Conservation (phyloP, 305 asterid species). For the Lippia alba region DNA sequence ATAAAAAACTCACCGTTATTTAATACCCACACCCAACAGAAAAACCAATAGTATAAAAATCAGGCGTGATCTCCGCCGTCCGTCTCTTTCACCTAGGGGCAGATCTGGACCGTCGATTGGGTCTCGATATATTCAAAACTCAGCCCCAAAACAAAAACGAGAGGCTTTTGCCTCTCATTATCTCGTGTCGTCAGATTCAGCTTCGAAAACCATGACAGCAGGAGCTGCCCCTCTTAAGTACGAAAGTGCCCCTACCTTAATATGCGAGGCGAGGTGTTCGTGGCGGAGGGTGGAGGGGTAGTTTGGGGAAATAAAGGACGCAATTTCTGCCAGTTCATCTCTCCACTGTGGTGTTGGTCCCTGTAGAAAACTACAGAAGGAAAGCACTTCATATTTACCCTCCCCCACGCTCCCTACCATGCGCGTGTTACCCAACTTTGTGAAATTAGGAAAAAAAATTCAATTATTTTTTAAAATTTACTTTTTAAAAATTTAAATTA, state of each 20-base stretch:
- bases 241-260: conserved; percentile 36
- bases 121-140: conserved; percentile 43
- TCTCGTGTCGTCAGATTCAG: conserved; percentile 53
- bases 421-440: conserved; percentile 19
- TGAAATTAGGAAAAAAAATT: neutral
- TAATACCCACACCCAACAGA: conserved; percentile 25
- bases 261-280: conserved; percentile 7
- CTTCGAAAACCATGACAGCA: conserved; percentile 50
- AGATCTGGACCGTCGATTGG: conserved; percentile 28
- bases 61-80: conserved; percentile 20
- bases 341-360: conserved; percentile 43
- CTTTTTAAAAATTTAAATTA: neutral
- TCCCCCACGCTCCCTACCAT: conserved; percentile 7
- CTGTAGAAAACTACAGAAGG: conserved; percentile 36
- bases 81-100: neutral
- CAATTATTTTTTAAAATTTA: neutral
- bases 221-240: conserved; percentile 29
- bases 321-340: conserved; percentile 37
- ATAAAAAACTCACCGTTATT: conserved; percentile 32
- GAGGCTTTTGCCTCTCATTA: conserved; percentile 32
- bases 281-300: conserved; percentile 27
- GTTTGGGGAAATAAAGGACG: conserved; percentile 22
- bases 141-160: conserved; percentile 34
- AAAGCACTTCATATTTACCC: conserved; percentile 26
- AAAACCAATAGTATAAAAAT: too few species aligned